These are phyloP conservation scores for Amanita rubescens DNA, from an alignment of 768 basidiomycete genomes.

Conservation along the genomic window DNA sequence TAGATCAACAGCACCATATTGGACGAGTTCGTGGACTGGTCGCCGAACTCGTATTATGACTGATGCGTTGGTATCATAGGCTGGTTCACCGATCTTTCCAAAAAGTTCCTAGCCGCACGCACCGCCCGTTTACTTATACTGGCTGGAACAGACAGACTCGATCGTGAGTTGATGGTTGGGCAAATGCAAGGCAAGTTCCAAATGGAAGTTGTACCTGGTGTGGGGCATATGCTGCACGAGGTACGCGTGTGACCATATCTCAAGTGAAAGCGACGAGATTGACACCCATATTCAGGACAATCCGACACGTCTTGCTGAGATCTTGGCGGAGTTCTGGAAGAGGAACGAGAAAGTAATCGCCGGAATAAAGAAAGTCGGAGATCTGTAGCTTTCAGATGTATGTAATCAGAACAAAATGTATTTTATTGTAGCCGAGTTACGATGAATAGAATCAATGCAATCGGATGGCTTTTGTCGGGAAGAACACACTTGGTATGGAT, in stretches of 20 bases:
- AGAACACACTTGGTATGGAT: no score
- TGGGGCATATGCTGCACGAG: conserved; percentile 94
- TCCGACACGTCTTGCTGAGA: conserved; percentile 70
- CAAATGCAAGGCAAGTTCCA: conserved; percentile 98
- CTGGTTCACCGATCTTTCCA: conserved; percentile 84
- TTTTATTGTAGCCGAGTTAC: no score
- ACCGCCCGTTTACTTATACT: conserved; percentile 84
- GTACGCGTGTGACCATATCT: conserved; percentile 31
- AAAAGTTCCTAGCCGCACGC: conserved; percentile 67
- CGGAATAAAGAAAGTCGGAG: conserved; percentile 54
- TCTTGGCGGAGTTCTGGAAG: conserved; percentile 85
- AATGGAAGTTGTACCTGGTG: conserved; percentile 76
- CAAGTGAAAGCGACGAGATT: not conserved
- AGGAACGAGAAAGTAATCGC: conserved; percentile 70
- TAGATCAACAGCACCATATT: conserved; percentile 79
- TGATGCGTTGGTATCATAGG: conserved; percentile 35
- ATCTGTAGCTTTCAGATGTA: conserved; percentile 20
- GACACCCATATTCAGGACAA: conserved; percentile 57
- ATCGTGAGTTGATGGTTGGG: conserved; percentile 91
- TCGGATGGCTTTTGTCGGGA: no score
- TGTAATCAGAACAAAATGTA: not conserved
- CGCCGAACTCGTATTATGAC: not conserved
- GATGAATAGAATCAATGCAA: no score
- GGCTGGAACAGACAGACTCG: conserved; percentile 89
- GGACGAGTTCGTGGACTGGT: conserved; percentile 56